Conservation (phyloP, 2,329 filamentous ascomycete genomes). For the Chrysoporthe cubensis region DNA sequence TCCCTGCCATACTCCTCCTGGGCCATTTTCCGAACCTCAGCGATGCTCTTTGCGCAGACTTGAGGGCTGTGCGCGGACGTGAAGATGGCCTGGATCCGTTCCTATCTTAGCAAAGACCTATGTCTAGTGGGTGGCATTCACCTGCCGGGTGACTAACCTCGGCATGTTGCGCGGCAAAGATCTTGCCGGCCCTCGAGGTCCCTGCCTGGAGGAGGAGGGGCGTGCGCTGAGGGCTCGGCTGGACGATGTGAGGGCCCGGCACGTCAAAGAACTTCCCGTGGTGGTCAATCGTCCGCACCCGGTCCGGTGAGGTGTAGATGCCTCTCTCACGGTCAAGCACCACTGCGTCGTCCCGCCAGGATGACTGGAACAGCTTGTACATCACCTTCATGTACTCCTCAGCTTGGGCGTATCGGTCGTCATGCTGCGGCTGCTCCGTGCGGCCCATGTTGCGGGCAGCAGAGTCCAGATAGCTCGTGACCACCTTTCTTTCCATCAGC, state of each 20-base stretch:
- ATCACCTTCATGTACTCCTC: constrained; percentile 65
- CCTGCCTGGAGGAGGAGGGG: constrained; percentile 73
- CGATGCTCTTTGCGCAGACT: constrained; percentile 63
- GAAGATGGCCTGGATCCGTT: constrained; percentile 61
- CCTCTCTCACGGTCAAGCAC: constrained; percentile 56
- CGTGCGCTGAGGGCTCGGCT: constrained; percentile 69
- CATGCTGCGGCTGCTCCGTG: constrained; percentile 60
- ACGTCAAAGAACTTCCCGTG: constrained; percentile 58
- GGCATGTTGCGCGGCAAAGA: constrained; percentile 8
- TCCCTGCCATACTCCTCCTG: constrained; percentile 58
- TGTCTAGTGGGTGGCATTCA: not conserved
- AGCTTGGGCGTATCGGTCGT: constrained; percentile 63
- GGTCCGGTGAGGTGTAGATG: constrained; percentile 60
- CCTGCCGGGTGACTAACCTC: not conserved
- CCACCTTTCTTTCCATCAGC: constrained; percentile 46
- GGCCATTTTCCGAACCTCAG: constrained; percentile 64
- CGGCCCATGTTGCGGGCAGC: constrained; percentile 67
- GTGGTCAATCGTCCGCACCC: constrained; percentile 64
- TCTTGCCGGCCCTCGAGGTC: constrained; percentile 66
- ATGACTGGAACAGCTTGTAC: constrained; percentile 56
- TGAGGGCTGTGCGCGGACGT: constrained; percentile 67
- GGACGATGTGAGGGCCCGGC: constrained; percentile 65
- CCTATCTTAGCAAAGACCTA: not conserved
- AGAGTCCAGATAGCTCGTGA: constrained; percentile 70
- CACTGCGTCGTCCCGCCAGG: constrained; percentile 62